These are phyloP conservation scores for Psilocybe cubensis DNA, from an alignment of 768 basidiomycete genomes.

Conservation along the genomic window DNA sequence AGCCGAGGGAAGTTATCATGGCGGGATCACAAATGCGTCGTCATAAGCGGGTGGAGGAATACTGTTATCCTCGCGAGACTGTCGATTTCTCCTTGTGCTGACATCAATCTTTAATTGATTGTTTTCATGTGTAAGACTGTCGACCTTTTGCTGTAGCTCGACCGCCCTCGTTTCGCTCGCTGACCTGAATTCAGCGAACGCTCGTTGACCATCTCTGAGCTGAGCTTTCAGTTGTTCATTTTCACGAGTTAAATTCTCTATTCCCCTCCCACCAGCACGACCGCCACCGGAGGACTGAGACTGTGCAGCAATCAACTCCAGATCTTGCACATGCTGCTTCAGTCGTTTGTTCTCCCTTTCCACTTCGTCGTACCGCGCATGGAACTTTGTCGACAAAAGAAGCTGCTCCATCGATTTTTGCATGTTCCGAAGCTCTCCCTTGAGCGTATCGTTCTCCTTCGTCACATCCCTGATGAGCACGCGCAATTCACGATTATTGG, in stretches of 20 bases:
- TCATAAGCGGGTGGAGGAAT: conserved; percentile 40
- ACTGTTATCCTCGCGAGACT: conserved; percentile 23
- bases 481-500: conserved; percentile 36
- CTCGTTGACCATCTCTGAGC: conserved; percentile 29
- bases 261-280: conserved; percentile 17
- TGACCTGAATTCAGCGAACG: conserved; percentile 21
- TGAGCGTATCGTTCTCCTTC: conserved; percentile 42
- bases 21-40: conserved; percentile 24
- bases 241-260: conserved; percentile 34
- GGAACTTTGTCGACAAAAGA: conserved; percentile 33
- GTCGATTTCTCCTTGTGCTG: not conserved
- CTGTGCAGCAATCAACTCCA: conserved; percentile 33
- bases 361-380: conserved; percentile 34
- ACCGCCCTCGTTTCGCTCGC: conserved; percentile 22
- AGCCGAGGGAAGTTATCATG: too few relatives aligned
- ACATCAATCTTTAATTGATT: conserved; percentile 27
- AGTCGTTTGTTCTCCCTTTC: conserved; percentile 36
- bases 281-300: conserved; percentile 26
- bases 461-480: conserved; percentile 42
- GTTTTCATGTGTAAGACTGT: conserved; percentile 30
- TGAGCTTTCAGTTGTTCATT: conserved; percentile 38
- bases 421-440: conserved; percentile 37
- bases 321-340: conserved; percentile 31
- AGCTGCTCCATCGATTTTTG: conserved; percentile 38
- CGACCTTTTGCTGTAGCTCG: conserved; percentile 30